These are phyloP conservation scores for Trichosanthes cucumerina DNA, from an alignment of 306 rosid genomes.

Conservation along the genomic window DNA sequence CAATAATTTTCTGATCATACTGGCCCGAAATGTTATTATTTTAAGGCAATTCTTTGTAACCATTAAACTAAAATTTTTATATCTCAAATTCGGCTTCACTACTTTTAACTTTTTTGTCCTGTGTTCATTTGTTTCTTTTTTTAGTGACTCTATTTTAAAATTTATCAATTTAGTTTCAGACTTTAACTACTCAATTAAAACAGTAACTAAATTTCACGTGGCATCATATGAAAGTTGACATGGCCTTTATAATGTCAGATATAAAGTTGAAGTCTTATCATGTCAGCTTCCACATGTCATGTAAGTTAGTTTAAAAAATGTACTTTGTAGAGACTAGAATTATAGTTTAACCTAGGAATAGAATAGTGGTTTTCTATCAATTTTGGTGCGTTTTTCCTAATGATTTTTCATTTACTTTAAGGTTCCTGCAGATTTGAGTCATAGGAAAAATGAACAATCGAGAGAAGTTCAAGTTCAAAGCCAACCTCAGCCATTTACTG, in stretches of 20 bases:
- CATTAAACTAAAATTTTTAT: neutral
- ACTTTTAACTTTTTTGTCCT: neutral
- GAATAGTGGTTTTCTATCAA: neutral
- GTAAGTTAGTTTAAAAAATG: neutral
- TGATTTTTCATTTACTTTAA: constrained; percentile 41
- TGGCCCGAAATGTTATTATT: neutral
- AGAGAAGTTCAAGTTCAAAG: constrained; percentile 44
- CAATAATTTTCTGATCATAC: neutral
- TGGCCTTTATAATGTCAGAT: neutral
- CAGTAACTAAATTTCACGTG: neutral
- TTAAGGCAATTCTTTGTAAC: neutral
- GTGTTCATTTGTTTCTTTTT: neutral
- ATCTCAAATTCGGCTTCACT: neutral
- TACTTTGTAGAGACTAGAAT: neutral
- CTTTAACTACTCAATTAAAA: neutral
- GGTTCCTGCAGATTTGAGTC: constrained; percentile 62
- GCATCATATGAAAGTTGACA: neutral
- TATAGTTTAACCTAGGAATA: neutral
- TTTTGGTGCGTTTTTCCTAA: constrained; percentile 24
- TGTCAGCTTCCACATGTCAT: constrained; percentile 1
- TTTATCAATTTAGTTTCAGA: neutral
- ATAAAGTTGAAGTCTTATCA: neutral
- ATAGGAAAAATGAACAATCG: constrained; percentile 37
- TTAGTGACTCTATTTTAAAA: neutral
- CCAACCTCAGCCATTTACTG: constrained; percentile 34